Percentiles rank a stretch among this genome's conserved stretches.
Conservation (phyloP, 345 rosid species). For the Aquilaria sinensis region DNA sequence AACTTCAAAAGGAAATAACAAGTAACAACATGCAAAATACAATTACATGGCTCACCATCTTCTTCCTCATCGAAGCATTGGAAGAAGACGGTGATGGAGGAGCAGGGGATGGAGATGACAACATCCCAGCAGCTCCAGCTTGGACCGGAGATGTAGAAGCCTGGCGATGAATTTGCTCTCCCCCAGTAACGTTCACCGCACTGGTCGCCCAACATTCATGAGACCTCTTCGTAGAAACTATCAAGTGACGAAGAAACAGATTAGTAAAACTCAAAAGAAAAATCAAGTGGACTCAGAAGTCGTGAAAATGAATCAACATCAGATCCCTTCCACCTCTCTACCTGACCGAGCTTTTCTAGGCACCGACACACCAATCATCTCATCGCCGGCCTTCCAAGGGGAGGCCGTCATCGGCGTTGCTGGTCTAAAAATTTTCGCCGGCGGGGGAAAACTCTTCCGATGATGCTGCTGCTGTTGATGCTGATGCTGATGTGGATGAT, state of each 20-base stretch:
- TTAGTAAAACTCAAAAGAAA: slow-evolving; percentile 9
- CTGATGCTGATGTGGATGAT: slow-evolving; percentile 24
- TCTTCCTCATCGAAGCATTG: slow-evolving; percentile 68
- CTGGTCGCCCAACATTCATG: slow-evolving; percentile 79
- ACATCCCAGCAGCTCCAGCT: slow-evolving; percentile 35
- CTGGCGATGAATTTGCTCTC: slow-evolving; percentile 69
- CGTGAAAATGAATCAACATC: slow-evolving; percentile 3
- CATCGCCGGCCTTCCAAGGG: slow-evolving; percentile 78
- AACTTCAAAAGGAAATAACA: background rate
- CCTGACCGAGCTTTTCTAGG: slow-evolving; percentile 99
- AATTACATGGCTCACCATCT: slow-evolving; percentile 49
- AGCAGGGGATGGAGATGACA: slow-evolving; percentile 65
- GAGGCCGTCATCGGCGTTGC: slow-evolving; percentile 33
- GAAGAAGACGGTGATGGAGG: slow-evolving; percentile 89
- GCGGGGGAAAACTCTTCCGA: slow-evolving; percentile 63
- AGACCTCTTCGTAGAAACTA: slow-evolving; percentile 91
- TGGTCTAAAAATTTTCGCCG: slow-evolving; percentile 51
- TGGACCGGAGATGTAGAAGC: slow-evolving; percentile 83
- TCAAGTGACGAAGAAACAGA: slow-evolving; percentile 1
- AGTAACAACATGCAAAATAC: background rate
- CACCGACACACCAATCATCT: slow-evolving; percentile 96
- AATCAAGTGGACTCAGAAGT: slow-evolving; percentile 11
- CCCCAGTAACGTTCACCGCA: slow-evolving; percentile 37
- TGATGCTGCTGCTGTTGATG: slow-evolving; percentile 29
- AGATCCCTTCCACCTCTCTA: slow-evolving; percentile 72